Base-by-base conservation (phyloP, 2,329 filamentous ascomycete species). In the Tolypocladium guangdongense region DNA sequence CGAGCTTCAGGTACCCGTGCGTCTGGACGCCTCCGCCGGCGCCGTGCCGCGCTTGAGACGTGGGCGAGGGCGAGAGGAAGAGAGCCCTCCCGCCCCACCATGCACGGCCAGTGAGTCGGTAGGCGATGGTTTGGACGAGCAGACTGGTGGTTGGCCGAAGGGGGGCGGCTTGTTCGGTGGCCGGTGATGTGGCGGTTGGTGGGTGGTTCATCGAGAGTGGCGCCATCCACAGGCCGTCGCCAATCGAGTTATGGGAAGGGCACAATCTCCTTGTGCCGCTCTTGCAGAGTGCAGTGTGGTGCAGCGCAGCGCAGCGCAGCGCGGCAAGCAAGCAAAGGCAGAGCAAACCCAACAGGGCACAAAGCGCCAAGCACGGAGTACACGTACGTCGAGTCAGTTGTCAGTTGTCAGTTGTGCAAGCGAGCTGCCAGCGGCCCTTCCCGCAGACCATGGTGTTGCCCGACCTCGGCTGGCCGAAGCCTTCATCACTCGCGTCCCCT, bases 171-270 rank as follows among this genome's bases (percentile, higher is more conserved):
- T 24, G 47, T 5, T 36, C 16, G 48, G 11, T 22, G 46, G 32
- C 48, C 35, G 33, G 41, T 35, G 51, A 52, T 52, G 51, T 52
- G 51, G 51, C 51, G 51, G 47, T 35, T 36, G 35, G 48, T 37
- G 49, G 36, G 48, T 55, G 51, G 49, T 33, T 35, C 33, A 27
- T n/a, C 22, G 14, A 12, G 43, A n/a, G 43, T 33, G 43, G 43
- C 43, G n/a, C 18, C 43, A 32, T 32, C 24, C 32, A 14, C 10
- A 4, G 32, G 32, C 14, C 5, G 32, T 33, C 32, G n/a, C n/a
- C n/a, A n/a, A n/a, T n/a, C n/a, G n/a, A n/a, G n/a, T n/a, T 3
- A 33, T 12, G 32, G 32, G n/a, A 11, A 24, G 16, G 4, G 8
- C 16, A 46, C 43, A 46, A 32, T 46, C 43, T 46, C 43, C 8